phyloP scores from a whole-genome alignment of 176 grass and related monocot genomes.

The Elymus sibiricus region DNA sequence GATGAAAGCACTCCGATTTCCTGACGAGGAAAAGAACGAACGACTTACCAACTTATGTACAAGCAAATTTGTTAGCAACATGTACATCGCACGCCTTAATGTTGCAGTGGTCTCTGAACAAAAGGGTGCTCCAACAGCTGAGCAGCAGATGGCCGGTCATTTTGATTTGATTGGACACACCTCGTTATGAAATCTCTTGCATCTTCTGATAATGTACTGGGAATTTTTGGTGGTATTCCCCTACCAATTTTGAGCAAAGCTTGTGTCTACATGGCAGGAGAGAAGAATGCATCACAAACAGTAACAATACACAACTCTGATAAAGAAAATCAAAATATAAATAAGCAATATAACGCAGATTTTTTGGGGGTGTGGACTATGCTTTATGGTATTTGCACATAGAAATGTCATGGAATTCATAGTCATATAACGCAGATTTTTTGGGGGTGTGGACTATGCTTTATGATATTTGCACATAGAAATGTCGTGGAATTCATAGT shows the following conservation, averaged over 20 bases:
- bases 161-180: conserved; percentile 63
- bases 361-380: neutral
- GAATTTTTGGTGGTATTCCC: conserved; percentile 66
- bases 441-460: neutral
- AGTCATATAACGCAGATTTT: neutral
- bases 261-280: conserved; percentile 43
- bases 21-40: neutral
- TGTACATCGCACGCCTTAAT: neutral
- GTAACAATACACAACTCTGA: neutral
- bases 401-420: neutral
- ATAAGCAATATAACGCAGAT: neutral
- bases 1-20: neutral
- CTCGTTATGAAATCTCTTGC: conserved; percentile 72
- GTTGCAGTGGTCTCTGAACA: conserved; percentile 40
- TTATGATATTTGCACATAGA: neutral
- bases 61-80: conserved; percentile 30
- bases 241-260: conserved; percentile 83
- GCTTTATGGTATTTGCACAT: neutral
- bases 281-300: conserved; percentile 15
- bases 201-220: conserved; percentile 53
- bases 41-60: conserved; percentile 39
- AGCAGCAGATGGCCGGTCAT: conserved; percentile 62
- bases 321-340: neutral
- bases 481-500: neutral
- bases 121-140: conserved; percentile 76